phyloP scores from a whole-genome alignment of 2,329 filamentous ascomycete species.

The Stachybotrys elegans region DNA sequence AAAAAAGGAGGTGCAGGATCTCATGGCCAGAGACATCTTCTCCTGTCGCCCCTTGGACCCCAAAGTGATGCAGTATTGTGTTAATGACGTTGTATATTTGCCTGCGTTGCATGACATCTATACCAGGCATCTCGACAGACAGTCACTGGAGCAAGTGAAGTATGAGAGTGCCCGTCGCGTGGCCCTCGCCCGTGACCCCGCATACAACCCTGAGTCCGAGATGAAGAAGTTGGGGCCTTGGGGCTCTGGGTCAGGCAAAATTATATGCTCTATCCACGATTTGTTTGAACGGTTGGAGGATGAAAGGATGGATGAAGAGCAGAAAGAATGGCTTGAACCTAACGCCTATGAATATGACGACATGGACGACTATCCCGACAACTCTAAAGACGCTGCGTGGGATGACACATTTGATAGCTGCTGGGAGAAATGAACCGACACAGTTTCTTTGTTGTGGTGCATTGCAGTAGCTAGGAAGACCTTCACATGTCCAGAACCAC shows the following conservation, averaged over 20 bases:
- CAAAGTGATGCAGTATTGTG: constrained; percentile 1
- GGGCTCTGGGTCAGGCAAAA: neutral
- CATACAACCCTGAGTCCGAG: neutral
- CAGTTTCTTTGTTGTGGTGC: neutral
- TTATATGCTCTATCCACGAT: too few relatives aligned
- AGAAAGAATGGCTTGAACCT: too few relatives aligned
- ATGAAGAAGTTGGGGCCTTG: neutral
- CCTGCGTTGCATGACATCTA: neutral
- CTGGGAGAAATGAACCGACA: neutral
- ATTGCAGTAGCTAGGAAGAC: too few relatives aligned
- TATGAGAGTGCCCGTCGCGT: neutral
- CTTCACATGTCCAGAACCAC: too few relatives aligned
- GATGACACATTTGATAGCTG: neutral
- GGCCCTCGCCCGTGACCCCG: neutral
- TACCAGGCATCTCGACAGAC: neutral
- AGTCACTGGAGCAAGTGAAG: neutral
- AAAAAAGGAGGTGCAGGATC: neutral
- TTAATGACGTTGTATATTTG: constrained; percentile 4
- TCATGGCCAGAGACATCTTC: neutral
- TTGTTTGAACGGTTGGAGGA: too few relatives aligned
- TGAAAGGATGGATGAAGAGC: neutral
- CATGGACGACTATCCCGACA: neutral
- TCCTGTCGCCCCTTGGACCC: neutral
- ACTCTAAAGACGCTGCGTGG: neutral
- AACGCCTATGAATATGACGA: neutral